These are phyloP conservation scores for Combretum micranthum DNA, from an alignment of 345 rosid species.

Conservation along the genomic window DNA sequence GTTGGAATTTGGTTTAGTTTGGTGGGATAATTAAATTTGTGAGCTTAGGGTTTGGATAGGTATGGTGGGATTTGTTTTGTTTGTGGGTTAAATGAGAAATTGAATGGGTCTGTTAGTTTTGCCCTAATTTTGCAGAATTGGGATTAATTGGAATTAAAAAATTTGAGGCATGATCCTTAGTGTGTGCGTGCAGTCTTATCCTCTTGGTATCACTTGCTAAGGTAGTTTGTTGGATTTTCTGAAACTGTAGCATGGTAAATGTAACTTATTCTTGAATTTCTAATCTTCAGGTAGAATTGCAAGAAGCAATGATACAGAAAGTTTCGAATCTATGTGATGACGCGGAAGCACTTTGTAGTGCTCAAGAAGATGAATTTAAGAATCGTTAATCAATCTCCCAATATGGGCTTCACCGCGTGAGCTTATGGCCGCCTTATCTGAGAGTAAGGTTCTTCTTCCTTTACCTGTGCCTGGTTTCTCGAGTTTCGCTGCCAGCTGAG, in stretches of 20 bases:
- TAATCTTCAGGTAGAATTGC: constrained; percentile 50
- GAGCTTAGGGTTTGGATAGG: neutral
- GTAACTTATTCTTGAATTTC: constrained; percentile 2
- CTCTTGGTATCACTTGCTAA: too few relatives aligned
- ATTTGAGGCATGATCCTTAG: too few relatives aligned
- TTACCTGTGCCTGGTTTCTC: constrained; percentile 1
- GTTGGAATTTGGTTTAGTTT: neutral
- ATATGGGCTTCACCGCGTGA: constrained; percentile 71
- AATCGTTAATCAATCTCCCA: constrained; percentile 42
- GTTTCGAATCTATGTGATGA: constrained; percentile 53
- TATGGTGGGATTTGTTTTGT: neutral
- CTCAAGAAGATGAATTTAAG: constrained; percentile 36
- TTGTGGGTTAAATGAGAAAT: neutral
- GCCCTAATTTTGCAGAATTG: neutral
- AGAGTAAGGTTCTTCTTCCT: constrained; percentile 23
- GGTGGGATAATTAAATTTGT: neutral
- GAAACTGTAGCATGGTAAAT: too few relatives aligned
- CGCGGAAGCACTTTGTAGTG: constrained; percentile 51
- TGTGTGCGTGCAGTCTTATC: too few relatives aligned
- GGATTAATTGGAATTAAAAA: neutral
- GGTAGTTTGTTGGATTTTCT: too few relatives aligned
- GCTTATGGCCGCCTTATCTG: constrained; percentile 64
- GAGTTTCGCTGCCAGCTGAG: too few relatives aligned
- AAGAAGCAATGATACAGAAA: constrained; percentile 44
- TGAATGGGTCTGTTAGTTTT: neutral